phyloP scores from a whole-genome alignment of 768 basidiomycete species.

The Sutorius australiensis region DNA sequence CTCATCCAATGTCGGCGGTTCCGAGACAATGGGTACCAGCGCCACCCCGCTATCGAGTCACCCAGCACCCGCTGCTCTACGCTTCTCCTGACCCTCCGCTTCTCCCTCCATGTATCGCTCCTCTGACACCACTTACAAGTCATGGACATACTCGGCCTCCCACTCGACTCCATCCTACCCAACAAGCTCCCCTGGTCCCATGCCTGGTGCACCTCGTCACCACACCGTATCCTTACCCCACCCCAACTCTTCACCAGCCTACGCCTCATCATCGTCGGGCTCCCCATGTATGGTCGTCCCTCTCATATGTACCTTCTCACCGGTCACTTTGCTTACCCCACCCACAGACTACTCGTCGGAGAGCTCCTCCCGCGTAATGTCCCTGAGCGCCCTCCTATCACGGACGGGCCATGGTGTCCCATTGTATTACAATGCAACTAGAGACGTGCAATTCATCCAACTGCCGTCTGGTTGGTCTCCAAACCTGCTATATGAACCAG shows the following conservation, averaged over 20 bases:
- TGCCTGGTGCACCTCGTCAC: conserved; percentile 25
- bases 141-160: conserved; percentile 18
- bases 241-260: conserved; percentile 24
- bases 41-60: conserved; percentile 22
- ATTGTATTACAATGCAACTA: conserved; percentile 25
- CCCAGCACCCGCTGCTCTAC: conserved; percentile 9
- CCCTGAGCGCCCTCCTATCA: conserved; percentile 27
- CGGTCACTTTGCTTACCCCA: neutral
- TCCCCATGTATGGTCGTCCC: conserved; percentile 17
- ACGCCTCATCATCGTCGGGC: conserved; percentile 16
- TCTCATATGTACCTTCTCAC: too few relatives aligned
- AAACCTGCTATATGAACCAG: conserved; percentile 18
- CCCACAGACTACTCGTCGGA: conserved; percentile 13
- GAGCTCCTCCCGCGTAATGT: conserved; percentile 15
- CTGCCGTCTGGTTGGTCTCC: conserved; percentile 15
- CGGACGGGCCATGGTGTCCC: conserved; percentile 10
- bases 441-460: conserved; percentile 23
- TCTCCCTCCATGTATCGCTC: conserved; percentile 21
- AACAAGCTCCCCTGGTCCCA: conserved; percentile 17
- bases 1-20: too few relatives aligned
- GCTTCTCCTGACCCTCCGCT: conserved; percentile 1
- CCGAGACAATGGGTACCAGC: too few relatives aligned
- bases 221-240: conserved; percentile 30
- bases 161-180: conserved; percentile 10
- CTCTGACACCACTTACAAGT: conserved; percentile 18